Evolutionary conservation across 305 asterid species (phyloP), one percentile per base, ranked within the genome.

Genomic region (Fraxinus nigra): DNA sequence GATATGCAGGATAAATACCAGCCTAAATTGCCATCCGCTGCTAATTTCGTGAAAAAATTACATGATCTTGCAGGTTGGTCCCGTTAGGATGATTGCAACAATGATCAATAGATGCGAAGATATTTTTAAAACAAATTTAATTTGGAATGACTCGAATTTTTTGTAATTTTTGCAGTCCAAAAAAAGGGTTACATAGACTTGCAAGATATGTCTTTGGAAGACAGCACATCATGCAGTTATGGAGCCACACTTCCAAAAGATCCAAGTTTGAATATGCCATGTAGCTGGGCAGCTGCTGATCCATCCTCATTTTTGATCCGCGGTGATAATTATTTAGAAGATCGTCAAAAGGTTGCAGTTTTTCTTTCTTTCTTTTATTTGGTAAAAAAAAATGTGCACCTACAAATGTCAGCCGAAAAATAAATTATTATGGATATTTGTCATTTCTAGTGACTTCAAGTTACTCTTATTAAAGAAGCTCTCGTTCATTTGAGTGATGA

Each of bases 211-310:
- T 78, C 92, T 61, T 72, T 89, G 90, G 92, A 90, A 80, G 93
- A 88, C 9, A 89, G 63, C 70, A 84, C 82, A 70, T 83, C 88
- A 0, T 78, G 85, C 86, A 87, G 80, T 81, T 93, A 89, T 76
- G 94, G 99, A 33, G 77, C 91, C 69, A 96, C 98, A 80, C 98
- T 96, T 56, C 89, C 94, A 14, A 91, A 90, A 76, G 98, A 92
- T 85, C 14, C 89, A 7, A 89, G 79, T 69, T 83, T 77, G 74
- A 91, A 77, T 81, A 84, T 85, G 90, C 93, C 95, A 0, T 93
- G 93, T 82, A 93, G 92, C 84, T 95, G 97, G 93, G 90, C 97
- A 1, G 84, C 87, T 76, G 92, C 90, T 10, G 98, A 94, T 89
- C 95, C 98, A 81, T 88, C 97, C 7, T 89, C 95, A 2, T 95